phyloP scores from a whole-genome alignment of 2,329 filamentous ascomycete genomes.

The Bimuria novae-zelandiae region DNA sequence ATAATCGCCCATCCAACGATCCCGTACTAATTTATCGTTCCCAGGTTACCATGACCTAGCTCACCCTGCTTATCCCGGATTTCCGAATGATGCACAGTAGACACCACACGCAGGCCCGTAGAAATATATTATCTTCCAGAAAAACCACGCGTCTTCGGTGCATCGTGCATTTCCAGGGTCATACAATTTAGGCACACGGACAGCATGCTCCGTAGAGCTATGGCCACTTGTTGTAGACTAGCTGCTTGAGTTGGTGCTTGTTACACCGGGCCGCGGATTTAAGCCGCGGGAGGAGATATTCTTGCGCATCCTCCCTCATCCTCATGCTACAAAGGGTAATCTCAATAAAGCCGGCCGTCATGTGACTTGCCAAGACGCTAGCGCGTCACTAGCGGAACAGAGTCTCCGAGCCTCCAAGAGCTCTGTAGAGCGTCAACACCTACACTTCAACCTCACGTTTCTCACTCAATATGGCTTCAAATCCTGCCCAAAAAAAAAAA shows the following conservation, averaged over 20 bases:
- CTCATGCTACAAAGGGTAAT: too few species aligned
- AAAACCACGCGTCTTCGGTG: background rate
- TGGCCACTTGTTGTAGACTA: background rate
- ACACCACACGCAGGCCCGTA: background rate
- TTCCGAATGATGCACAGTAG: background rate
- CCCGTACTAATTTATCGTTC: background rate
- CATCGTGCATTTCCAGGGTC: constrained; percentile 1
- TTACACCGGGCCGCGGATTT: constrained; percentile 3
- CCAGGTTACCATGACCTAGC: constrained; percentile 38
- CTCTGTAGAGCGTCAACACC: too few species aligned
- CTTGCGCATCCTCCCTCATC: constrained; percentile 3
- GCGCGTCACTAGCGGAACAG: too few species aligned
- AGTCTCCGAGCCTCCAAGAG: too few species aligned
- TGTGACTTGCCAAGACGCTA: too few species aligned
- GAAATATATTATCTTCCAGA: constrained; percentile 12
- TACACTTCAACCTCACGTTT: too few species aligned
- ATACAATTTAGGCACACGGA: background rate
- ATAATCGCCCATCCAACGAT: background rate
- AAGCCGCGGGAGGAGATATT: constrained; percentile 8
- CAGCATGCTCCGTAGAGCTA: constrained; percentile 5
- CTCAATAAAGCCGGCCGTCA: too few species aligned
- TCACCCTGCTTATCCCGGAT: background rate
- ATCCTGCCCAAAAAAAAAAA: too few species aligned
- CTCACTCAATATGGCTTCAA: too few species aligned
- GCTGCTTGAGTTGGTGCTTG: background rate